phyloP scores from a whole-genome alignment of 2,329 filamentous ascomycete genomes.

The Onygena corvina region DNA sequence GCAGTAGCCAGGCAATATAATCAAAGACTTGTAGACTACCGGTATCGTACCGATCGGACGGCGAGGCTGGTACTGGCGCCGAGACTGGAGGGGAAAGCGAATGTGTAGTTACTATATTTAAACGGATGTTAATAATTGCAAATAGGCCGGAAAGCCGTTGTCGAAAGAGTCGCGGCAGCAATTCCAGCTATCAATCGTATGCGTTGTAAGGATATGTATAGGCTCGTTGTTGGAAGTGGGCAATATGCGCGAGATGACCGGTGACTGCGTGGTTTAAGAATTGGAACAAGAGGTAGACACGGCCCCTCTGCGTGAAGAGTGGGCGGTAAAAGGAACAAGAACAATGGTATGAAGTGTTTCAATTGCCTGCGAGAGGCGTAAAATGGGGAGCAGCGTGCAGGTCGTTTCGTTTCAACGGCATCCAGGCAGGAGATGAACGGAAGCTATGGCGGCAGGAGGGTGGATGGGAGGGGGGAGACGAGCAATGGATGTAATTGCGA shows the following conservation, averaged over 20 bases:
- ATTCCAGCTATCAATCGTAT: neutral
- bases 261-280: neutral
- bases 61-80: neutral
- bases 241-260: neutral
- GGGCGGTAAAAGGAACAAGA: neutral
- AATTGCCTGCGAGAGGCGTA: neutral
- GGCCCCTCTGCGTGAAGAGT: neutral
- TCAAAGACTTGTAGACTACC: neutral
- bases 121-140: neutral
- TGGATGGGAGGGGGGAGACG: neutral
- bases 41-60: neutral
- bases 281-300: neutral
- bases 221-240: neutral
- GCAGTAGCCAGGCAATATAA: neutral
- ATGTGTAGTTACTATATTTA: neutral
- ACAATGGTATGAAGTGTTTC: neutral
- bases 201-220: neutral
- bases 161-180: neutral
- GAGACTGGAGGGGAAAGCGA: neutral
- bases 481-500: slow-evolving; percentile 4
- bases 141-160: neutral
- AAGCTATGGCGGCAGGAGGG: neutral
- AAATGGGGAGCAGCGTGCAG: neutral
- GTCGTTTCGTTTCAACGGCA: neutral
- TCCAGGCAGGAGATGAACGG: neutral